These are phyloP conservation scores for Candida buenavistaensis DNA, from an alignment of 1,139 yeast genomes.

Conservation along the genomic window DNA sequence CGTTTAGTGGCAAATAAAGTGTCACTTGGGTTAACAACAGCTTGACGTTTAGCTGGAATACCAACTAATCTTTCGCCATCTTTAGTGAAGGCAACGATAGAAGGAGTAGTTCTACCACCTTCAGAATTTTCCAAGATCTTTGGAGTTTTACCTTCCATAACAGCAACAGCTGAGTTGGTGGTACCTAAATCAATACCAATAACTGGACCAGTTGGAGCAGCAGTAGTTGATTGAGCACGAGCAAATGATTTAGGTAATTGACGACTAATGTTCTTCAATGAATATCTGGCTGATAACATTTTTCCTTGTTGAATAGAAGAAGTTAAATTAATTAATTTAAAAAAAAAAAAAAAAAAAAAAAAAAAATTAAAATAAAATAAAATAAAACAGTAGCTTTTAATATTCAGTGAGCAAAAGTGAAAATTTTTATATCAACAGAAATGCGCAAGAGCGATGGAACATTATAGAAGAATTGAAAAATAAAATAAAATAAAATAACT, in stretches of 20 bases:
- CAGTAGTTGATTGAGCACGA: slow-evolving; percentile 53
- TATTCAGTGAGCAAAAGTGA: slow-evolving; percentile 7
- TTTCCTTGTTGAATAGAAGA: slow-evolving; percentile 8
- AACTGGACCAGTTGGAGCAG: slow-evolving; percentile 70
- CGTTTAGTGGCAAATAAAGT: slow-evolving; percentile 98
- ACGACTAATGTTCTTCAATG: slow-evolving; percentile 41
- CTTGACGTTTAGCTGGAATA: slow-evolving; percentile 98
- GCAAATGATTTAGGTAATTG: slow-evolving; percentile 38
- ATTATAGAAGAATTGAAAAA: slow-evolving; percentile 11
- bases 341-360: slow-evolving; percentile 6
- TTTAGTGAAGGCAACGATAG: slow-evolving; percentile 97
- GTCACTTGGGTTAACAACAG: slow-evolving; percentile 97
- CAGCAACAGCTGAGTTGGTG: slow-evolving; percentile 98
- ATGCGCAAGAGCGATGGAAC: slow-evolving; percentile 4
- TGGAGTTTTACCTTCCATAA: slow-evolving; percentile 87
- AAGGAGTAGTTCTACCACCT: slow-evolving; percentile 99
- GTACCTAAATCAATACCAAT: slow-evolving; percentile 99
- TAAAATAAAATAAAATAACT: slow-evolving; percentile 7
- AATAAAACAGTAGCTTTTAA: slow-evolving; percentile 1
- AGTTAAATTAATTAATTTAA: neutral
- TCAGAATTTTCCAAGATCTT: slow-evolving; percentile 97
- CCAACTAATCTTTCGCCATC: slow-evolving; percentile 91
- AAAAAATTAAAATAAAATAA: slow-evolving; percentile 10
- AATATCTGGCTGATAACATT: slow-evolving; percentile 50
- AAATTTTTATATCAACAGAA: slow-evolving; percentile 6